Evolutionary conservation across 2,329 filamentous ascomycete genomes (phyloP).

Genomic region (Teratosphaeria viscida): DNA sequence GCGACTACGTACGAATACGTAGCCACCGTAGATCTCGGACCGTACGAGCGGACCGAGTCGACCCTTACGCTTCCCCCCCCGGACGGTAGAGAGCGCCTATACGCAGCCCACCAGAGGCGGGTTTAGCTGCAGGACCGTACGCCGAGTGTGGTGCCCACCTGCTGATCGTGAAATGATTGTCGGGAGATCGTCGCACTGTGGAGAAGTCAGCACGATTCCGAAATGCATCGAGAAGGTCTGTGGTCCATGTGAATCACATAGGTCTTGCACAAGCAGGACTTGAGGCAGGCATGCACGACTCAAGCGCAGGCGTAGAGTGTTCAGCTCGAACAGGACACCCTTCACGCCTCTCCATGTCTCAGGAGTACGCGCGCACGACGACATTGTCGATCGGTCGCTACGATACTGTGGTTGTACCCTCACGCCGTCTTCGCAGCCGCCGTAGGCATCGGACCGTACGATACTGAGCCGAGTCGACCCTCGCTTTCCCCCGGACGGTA

Average conservation of each 20-base stretch:
- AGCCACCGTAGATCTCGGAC: neutral
- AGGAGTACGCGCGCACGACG: neutral
- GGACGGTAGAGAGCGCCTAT: neutral
- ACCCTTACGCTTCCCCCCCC: neutral
- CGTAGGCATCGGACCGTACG: neutral
- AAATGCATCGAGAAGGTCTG: too few relatives aligned
- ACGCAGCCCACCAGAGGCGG: neutral
- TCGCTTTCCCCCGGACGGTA: neutral
- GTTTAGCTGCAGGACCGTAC: neutral
- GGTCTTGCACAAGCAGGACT: too few relatives aligned
- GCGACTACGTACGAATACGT: neutral
- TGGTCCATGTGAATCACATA: too few relatives aligned
- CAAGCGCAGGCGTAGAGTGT: neutral
- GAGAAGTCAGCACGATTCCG: too few relatives aligned
- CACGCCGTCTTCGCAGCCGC: neutral
- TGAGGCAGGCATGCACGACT: neutral
- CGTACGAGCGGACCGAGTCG: neutral
- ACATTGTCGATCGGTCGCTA: neutral
- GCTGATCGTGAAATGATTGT: neutral
- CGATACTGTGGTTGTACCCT: neutral
- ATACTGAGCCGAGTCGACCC: neutral
- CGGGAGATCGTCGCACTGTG: too few relatives aligned
- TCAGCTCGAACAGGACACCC: neutral
- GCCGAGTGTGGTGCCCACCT: neutral
- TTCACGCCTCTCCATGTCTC: neutral